A percentile compares a stretch with the other conserved stretches of the same genome.
Evolutionary conservation across 176 grass and related monocot genomes (phyloP).

Genomic region (Phyllostachys edulis): DNA sequence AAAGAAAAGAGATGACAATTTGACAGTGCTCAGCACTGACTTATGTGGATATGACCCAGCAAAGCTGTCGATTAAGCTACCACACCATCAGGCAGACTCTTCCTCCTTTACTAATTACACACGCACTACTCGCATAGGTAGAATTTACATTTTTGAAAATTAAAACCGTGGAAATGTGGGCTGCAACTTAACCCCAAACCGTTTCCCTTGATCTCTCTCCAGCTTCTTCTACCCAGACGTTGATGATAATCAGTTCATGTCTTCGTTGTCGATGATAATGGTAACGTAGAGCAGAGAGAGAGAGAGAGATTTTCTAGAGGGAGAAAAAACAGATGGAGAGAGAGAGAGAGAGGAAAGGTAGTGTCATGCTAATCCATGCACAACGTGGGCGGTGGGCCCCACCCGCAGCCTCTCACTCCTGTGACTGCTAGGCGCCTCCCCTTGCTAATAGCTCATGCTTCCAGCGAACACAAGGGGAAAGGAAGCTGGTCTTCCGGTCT

Average conservation of each 20-base stretch:
- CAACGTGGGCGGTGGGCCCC: slow-evolving; percentile 22
- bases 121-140: not conserved
- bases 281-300: no score
- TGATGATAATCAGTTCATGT: not conserved
- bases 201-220: not conserved
- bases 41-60: not conserved
- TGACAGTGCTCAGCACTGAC: not conserved
- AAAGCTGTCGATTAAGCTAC: not conserved
- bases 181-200: no score
- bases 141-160: not conserved
- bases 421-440: not conserved
- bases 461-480: slow-evolving; percentile 25
- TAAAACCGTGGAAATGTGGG: not conserved
- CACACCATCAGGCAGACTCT: not conserved
- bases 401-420: not conserved
- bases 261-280: not conserved
- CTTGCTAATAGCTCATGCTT: slow-evolving; percentile 21
- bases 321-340: not conserved
- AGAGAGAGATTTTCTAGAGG: not conserved
- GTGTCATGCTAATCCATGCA: slow-evolving; percentile 9
- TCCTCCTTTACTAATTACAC: not conserved
- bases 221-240: not conserved
- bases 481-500: slow-evolving; percentile 28
- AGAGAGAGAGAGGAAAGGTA: not conserved
- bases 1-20: not conserved